Percentiles rank a stretch among this genome's conserved stretches.
Evolutionary conservation across 164 flowering plant species (phyloP).

Genomic region (Magnolia officinalis): DNA sequence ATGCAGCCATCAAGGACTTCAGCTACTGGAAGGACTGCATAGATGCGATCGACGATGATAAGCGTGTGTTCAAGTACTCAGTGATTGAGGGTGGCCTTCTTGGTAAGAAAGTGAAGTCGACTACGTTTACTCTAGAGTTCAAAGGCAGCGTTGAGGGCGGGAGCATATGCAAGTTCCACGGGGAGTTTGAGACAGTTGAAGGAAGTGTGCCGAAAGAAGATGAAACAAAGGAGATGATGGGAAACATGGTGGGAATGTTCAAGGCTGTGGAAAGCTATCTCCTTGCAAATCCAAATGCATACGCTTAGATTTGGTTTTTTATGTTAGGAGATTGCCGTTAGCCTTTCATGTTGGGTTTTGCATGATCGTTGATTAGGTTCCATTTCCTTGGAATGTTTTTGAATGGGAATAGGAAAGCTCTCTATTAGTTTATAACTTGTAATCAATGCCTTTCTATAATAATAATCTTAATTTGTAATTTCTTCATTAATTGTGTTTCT

Average conservation of each 20-base stretch:
- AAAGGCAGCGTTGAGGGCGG: not conserved
- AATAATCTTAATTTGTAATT: too few relatives aligned
- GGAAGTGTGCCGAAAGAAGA: not conserved
- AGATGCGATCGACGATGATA: too few relatives aligned
- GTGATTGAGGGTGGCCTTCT: conserved; percentile 8
- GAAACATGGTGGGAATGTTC: conserved; percentile 2
- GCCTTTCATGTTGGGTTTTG: too few relatives aligned
- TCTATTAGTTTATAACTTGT: too few relatives aligned
- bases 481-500: too few relatives aligned
- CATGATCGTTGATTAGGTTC: too few relatives aligned
- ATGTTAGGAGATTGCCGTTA: not conserved
- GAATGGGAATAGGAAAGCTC: too few relatives aligned
- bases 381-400: too few relatives aligned
- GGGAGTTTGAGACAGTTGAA: not conserved
- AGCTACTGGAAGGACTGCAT: conserved; percentile 4
- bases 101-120: conserved; percentile 7
- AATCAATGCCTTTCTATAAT: too few relatives aligned
- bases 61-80: not conserved
- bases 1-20: conserved; percentile 2
- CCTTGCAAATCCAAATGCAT: conserved; percentile 5
- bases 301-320: not conserved
- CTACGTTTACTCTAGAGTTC: not conserved
- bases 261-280: conserved; percentile 2
- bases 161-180: not conserved
- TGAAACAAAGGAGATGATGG: conserved; percentile 3